These are phyloP conservation scores for Lactifluus subvellereus DNA, from an alignment of 768 basidiomycete genomes.

Conservation along the genomic window DNA sequence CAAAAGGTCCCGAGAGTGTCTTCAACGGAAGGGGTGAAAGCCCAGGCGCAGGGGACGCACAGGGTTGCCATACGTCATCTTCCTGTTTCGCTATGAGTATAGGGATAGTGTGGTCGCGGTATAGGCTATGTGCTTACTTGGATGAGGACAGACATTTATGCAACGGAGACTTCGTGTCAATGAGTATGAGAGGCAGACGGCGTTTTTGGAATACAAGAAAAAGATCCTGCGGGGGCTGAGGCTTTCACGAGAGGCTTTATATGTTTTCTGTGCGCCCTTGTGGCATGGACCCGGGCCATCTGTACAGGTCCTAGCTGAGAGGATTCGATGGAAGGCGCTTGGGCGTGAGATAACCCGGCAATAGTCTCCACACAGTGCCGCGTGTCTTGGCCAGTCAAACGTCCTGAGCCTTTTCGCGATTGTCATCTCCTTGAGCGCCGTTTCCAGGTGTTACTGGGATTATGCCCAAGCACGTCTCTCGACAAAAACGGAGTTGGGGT, in stretches of 20 bases:
- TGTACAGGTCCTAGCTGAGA: background rate
- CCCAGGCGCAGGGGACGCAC: background rate
- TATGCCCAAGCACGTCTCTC: background rate
- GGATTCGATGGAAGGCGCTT: background rate
- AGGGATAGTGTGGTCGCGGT: background rate
- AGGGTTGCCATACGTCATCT: background rate
- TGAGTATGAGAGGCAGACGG: background rate
- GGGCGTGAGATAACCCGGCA: background rate
- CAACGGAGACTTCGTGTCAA: background rate
- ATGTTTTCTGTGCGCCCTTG: background rate
- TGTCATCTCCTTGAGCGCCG: background rate
- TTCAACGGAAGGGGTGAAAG: background rate
- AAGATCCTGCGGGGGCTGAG: background rate
- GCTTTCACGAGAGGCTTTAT: background rate
- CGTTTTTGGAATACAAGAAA: background rate
- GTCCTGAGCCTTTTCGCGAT: background rate
- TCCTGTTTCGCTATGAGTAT: constrained; percentile 1
- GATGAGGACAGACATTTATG: background rate
- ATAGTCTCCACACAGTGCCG: background rate
- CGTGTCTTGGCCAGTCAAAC: background rate
- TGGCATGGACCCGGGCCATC: background rate
- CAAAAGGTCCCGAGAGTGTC: background rate
- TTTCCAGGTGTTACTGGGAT: background rate
- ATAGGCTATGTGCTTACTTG: background rate
- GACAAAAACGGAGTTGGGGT: background rate